Conservation (phyloP, 1,139 yeast species). For the Zhuliangozyma parablackwelliae region DNA sequence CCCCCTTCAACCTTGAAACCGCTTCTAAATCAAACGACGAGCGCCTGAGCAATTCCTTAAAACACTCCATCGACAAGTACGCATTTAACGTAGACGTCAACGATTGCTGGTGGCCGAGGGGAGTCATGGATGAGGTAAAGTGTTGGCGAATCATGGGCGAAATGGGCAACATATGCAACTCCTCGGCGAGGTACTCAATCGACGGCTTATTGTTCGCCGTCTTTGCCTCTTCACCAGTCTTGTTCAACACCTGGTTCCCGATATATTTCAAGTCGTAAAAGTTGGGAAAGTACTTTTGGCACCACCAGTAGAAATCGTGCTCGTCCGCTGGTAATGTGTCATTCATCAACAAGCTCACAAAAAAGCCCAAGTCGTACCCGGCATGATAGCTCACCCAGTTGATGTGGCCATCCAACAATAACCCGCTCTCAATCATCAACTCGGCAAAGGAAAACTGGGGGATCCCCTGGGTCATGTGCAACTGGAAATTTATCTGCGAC, state of each 20-base stretch:
- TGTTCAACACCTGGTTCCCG: slow-evolving; percentile 49
- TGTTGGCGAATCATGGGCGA: slow-evolving; percentile 48
- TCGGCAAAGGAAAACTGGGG: slow-evolving; percentile 80
- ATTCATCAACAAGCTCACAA: slow-evolving; percentile 73
- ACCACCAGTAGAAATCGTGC: slow-evolving; percentile 71
- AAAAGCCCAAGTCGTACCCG: slow-evolving; percentile 92
- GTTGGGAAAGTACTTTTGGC: slow-evolving; percentile 71
- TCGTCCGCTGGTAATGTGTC: slow-evolving; percentile 77
- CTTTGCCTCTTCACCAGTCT: slow-evolving; percentile 15
- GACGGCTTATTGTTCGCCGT: slow-evolving; percentile 35
- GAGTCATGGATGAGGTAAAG: slow-evolving; percentile 35
- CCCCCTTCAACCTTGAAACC: slow-evolving; percentile 44
- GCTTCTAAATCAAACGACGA: slow-evolving; percentile 31
- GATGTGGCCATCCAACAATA: slow-evolving; percentile 66
- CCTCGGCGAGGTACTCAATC: slow-evolving; percentile 53
- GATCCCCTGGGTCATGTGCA: slow-evolving; percentile 76
- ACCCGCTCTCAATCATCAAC: slow-evolving; percentile 78
- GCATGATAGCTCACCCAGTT: slow-evolving; percentile 93
- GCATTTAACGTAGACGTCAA: slow-evolving; percentile 49
- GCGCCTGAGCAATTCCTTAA: slow-evolving; percentile 49
- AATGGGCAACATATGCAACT: slow-evolving; percentile 49
- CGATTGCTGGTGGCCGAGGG: slow-evolving; percentile 34
- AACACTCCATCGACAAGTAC: slow-evolving; percentile 53
- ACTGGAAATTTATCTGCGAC: slow-evolving; percentile 77
- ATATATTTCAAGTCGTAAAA: slow-evolving; percentile 81